Evolutionary conservation across 2,329 filamentous ascomycete species (phyloP), one percentile per base, ranked within the genome.

Genomic region (Pseudogymnoascus sp.): DNA sequence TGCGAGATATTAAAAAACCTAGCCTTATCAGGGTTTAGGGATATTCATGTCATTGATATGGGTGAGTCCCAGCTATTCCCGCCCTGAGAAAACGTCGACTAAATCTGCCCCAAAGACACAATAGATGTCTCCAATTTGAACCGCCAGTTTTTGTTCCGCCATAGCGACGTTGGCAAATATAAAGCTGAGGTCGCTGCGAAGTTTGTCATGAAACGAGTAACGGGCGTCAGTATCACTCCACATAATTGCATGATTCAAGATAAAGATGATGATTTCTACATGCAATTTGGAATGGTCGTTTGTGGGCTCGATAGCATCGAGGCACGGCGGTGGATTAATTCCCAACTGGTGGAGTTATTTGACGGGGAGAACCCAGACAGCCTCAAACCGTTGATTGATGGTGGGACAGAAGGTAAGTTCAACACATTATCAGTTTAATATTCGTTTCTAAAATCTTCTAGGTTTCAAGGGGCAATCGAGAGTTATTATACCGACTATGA

Each of bases 21-120:
- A 35, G 94, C 94, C 44, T 82, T 99, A 61, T 97, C 93, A 1
- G 92, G 92, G 28, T 99, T 99, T 79, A 95, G 90, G 75, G 86
- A 96, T 71, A 97, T 99, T 69, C 92, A 99, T 78, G 94, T 99
- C 64, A 97, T 99, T 70, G 94, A 99, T 77, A 99, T 99, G 94
- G 91, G 89, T 89, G 77, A 64, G 80, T 73, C n/a, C 14, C 40
- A 35, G 21, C 40, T 21, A 40, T 31, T 38, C 59, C 18, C 10
- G n/a, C 44, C 28, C 11, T 7, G 10, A 40, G 18, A 5, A 33
- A 28, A 10, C 11, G 16, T 33, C 7, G 25, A 44, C 63, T 68
- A 66, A 68, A 40, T 60, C 47, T 47, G 50, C 8, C 25, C 53
- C 21, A 40, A 68, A 91, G 92, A 99, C 76, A 99, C 93, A 1